These are phyloP conservation scores for Ceratobasidium sp. DNA, from an alignment of 1,284 basidiomycete genomes.

Conservation along the genomic window DNA sequence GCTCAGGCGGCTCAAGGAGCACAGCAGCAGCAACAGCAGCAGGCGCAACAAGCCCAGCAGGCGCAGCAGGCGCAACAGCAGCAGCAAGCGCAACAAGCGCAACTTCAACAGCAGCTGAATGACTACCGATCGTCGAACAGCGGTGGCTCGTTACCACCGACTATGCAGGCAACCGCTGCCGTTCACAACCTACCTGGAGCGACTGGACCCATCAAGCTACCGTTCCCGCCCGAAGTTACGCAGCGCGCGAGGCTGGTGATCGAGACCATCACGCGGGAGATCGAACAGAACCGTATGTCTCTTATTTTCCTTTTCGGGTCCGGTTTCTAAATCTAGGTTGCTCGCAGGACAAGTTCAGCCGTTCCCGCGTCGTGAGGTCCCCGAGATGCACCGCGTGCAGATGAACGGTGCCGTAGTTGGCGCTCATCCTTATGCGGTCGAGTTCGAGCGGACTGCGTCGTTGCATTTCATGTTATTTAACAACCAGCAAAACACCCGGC, in stretches of 20 bases:
- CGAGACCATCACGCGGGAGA: constrained; percentile 28
- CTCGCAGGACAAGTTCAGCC: constrained; percentile 11
- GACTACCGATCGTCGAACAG: constrained; percentile 35
- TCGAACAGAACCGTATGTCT: constrained; percentile 9
- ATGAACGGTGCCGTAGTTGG: constrained; percentile 28
- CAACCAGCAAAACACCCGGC: constrained; percentile 28
- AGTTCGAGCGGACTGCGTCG: constrained; percentile 39
- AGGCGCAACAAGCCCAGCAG: background rate
- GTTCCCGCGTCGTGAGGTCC: constrained; percentile 21
- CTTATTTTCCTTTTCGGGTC: background rate
- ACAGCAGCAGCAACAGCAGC: background rate
- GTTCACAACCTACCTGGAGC: constrained; percentile 12
- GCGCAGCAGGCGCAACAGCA: constrained; percentile 5
- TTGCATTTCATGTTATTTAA: constrained; percentile 32
- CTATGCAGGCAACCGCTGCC: background rate
- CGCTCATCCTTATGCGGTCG: constrained; percentile 25
- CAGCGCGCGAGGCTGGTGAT: constrained; percentile 32
- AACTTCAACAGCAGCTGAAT: constrained; percentile 14
- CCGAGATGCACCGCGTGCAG: constrained; percentile 32
- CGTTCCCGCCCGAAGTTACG: constrained; percentile 17
- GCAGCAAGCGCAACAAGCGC: constrained; percentile 6
- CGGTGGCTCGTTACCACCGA: constrained; percentile 31
- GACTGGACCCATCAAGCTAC: constrained; percentile 12
- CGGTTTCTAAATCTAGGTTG: no score
- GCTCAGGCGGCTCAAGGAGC: constrained; percentile 2